Evolutionary conservation across 495 filamentous ascomycete species (phyloP), one percentile per base, ranked within the genome.

Genomic region (Aspergillus hancockii): DNA sequence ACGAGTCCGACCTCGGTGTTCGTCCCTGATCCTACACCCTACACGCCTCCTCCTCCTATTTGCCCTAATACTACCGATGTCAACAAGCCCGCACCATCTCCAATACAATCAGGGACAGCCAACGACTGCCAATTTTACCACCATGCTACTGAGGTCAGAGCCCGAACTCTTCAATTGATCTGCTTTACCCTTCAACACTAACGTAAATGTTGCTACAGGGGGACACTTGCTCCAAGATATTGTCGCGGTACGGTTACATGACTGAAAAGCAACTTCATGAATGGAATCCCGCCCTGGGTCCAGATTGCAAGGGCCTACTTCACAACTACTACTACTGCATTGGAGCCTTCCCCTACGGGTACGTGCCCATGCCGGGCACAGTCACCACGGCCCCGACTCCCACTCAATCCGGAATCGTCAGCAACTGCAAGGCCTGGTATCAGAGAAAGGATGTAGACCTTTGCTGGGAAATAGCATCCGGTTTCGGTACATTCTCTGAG

Each of bases 401-500:
- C 5, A 63, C 61, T 3, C 60, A 62, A 16, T 16, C 49, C 14
- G 63, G 53, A 38, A 67, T 61, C 1, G 51, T 54, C 7, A 31
- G 40, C 8, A 54, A 58, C 22, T 73, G 70, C 61, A 62, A 49
- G 28, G 49, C 43, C 16, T 73, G 65, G 56, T 59, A 51, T 32
- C 50, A 57, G 28, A 31, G 58, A 7, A 22, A 40, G 4, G 25
- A 30, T 1, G 40, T 43, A 0, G 61, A 71, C 25, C 57, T 12
- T 7, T 73, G 70, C 51, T 18, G 52, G 10, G 28, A 52, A 12
- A 62, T 71, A 45, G 58, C 58, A 8, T 8, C 23, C 30, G 52
- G 49, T 13, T 63, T 61, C 36, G 61, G 59, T 32, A 60, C 61
- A 8, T 63, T 69, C 49, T 62, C 59, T n/a, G 49, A 51, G n/a